phyloP scores from a whole-genome alignment of 1,284 basidiomycete species.

The Apiotrichum gamsii region DNA sequence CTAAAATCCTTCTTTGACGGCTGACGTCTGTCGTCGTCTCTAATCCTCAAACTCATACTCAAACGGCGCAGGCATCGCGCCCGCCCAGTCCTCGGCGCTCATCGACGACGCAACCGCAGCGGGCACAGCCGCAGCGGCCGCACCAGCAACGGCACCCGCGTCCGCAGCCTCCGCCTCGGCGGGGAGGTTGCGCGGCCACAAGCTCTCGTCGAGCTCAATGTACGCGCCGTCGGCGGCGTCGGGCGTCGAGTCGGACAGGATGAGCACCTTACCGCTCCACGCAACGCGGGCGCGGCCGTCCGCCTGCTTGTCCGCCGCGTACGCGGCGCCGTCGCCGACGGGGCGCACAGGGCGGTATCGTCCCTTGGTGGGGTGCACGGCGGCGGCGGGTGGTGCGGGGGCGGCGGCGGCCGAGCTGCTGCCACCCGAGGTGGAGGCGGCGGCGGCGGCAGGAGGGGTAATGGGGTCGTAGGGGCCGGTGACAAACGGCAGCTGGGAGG shows the following conservation, averaged over 20 bases:
- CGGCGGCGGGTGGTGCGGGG: not conserved
- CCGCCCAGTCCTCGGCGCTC: slow-evolving; percentile 55
- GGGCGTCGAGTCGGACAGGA: slow-evolving; percentile 58
- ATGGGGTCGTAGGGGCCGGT: slow-evolving; percentile 36
- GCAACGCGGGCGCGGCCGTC: slow-evolving; percentile 15
- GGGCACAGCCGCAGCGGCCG: slow-evolving; percentile 22
- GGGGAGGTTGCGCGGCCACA: slow-evolving; percentile 50
- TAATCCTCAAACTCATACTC: slow-evolving; percentile 44
- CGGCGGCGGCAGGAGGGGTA: not conserved
- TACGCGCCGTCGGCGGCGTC: slow-evolving; percentile 50
- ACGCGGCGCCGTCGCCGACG: slow-evolving; percentile 16
- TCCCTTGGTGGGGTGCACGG: slow-evolving; percentile 12
- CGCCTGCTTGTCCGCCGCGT: slow-evolving; percentile 11
- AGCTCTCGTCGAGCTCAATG: slow-evolving; percentile 55
- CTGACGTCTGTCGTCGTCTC: slow-evolving; percentile 9
- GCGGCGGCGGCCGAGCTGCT: not conserved
- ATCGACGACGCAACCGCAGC: slow-evolving; percentile 31
- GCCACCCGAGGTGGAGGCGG: not conserved
- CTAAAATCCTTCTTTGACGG: not conserved
- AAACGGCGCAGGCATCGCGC: slow-evolving; percentile 60
- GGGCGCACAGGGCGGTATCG: slow-evolving; percentile 15
- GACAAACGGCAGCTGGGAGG: slow-evolving; percentile 78
- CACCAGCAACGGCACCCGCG: slow-evolving; percentile 25
- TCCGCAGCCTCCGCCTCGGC: slow-evolving; percentile 43
- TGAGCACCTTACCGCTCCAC: slow-evolving; percentile 64